Conservation (phyloP, 2,329 filamentous ascomycete species). For the Fusarium albosuccineum region DNA sequence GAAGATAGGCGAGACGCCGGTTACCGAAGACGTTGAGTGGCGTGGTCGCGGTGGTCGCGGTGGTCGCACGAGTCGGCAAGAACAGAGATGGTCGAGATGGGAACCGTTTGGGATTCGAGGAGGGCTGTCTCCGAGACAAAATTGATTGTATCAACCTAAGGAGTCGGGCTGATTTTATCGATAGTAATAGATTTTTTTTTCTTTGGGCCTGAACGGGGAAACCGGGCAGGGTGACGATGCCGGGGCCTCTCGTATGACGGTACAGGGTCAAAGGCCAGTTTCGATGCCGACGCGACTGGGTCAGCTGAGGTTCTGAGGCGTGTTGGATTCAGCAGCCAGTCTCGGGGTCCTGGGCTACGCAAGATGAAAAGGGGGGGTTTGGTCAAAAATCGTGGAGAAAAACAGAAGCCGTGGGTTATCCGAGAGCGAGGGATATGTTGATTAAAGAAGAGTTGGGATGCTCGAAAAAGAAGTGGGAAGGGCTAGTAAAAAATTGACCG, state of each 20-base stretch:
- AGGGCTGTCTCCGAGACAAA: constrained; percentile 17
- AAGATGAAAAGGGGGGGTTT: constrained; percentile 1
- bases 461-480: constrained; percentile 34
- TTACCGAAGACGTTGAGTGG: constrained; percentile 24
- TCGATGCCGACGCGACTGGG: constrained; percentile 33
- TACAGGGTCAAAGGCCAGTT: constrained; percentile 36
- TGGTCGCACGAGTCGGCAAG: constrained; percentile 10
- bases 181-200: constrained; percentile 28
- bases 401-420: constrained; percentile 34
- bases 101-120: constrained; percentile 12
- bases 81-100: constrained; percentile 14
- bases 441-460: constrained; percentile 39
- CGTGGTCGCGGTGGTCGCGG: constrained; percentile 16
- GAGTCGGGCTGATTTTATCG: constrained; percentile 34
- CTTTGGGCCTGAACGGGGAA: constrained; percentile 37
- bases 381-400: constrained; percentile 5
- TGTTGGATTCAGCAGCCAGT: constrained; percentile 21
- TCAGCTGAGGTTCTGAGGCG: constrained; percentile 32
- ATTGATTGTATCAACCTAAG: constrained; percentile 27
- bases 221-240: constrained; percentile 31
- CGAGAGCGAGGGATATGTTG: constrained; percentile 36
- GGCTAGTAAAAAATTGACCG: constrained; percentile 42
- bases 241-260: constrained; percentile 33
- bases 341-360: background rate
- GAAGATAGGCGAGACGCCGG: constrained; percentile 44